Conservation (phyloP, 495 filamentous ascomycete genomes). For the Articulospora tetracladia region DNA sequence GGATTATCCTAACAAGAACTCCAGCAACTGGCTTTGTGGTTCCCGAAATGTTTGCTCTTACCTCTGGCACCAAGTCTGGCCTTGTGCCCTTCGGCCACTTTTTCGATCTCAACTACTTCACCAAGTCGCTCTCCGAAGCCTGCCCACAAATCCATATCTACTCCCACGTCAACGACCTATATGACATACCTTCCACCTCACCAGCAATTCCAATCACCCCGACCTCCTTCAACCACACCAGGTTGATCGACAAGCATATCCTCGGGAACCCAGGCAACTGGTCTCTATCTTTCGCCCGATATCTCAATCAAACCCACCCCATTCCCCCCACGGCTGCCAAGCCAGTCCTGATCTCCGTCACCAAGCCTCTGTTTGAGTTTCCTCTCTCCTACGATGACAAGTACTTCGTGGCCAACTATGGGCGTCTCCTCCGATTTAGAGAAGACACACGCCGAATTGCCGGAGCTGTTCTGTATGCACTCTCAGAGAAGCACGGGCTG, state of each 20-base stretch:
- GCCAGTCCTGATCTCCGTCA: conserved; percentile 26
- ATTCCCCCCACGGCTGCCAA: conserved; percentile 14
- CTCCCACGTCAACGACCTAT: conserved; percentile 4
- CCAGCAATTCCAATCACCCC: background rate
- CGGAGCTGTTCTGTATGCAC: conserved; percentile 28
- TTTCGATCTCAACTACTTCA: conserved; percentile 44
- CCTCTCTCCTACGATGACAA: conserved; percentile 27
- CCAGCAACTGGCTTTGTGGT: conserved; percentile 38
- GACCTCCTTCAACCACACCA: background rate
- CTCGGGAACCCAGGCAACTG: conserved; percentile 1
- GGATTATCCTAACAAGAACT: background rate
- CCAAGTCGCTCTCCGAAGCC: conserved; percentile 23
- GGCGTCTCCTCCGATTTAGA: conserved; percentile 27
- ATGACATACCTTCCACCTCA: background rate
- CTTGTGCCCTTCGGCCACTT: conserved; percentile 34
- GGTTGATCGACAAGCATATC: background rate
- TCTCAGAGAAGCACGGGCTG: conserved; percentile 16
- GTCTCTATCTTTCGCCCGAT: conserved; percentile 17
- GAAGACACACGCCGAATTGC: conserved; percentile 28
- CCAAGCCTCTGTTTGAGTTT: conserved; percentile 36
- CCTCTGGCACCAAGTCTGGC: conserved; percentile 21
- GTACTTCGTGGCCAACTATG: conserved; percentile 27
- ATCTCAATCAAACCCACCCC: background rate
- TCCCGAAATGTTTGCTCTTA: conserved; percentile 36
- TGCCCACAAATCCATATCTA: conserved; percentile 38